Conservation (phyloP, 2,329 filamentous ascomycete species). For the Neoascochyta sp. region DNA sequence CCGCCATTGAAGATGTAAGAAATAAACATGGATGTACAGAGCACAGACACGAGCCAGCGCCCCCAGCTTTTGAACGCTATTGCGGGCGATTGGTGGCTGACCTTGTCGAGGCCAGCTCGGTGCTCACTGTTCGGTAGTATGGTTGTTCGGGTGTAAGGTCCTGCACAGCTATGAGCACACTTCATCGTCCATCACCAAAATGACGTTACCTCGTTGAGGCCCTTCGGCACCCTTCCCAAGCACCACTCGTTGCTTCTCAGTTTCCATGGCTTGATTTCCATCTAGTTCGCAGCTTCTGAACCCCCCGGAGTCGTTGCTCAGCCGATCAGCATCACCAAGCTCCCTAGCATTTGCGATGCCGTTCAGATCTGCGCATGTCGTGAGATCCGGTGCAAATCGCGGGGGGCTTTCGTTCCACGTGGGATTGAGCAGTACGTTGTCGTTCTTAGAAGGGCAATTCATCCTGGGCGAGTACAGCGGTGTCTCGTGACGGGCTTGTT, state of each 20-base stretch:
- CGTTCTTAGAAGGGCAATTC: slow-evolving; percentile 33
- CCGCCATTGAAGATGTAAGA: slow-evolving; percentile 14
- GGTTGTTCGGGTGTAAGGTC: slow-evolving; percentile 30
- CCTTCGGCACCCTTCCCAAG: slow-evolving; percentile 28
- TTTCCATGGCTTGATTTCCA: slow-evolving; percentile 14
- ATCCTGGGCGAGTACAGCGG: slow-evolving; percentile 10
- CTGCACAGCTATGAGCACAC: no score
- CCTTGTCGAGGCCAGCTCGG: slow-evolving; percentile 12
- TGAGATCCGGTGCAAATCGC: slow-evolving; percentile 29
- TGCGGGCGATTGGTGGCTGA: slow-evolving; percentile 1
- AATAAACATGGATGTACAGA: slow-evolving; percentile 23
- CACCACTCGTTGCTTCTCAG: slow-evolving; percentile 9
- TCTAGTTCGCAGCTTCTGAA: slow-evolving; percentile 14
- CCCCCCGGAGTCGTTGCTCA: slow-evolving; percentile 11
- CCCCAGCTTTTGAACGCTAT: slow-evolving; percentile 12
- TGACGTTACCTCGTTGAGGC: slow-evolving; percentile 14
- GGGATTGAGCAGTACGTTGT: slow-evolving; percentile 22
- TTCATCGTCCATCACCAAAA: slow-evolving; percentile 1
- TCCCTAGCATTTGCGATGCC: slow-evolving; percentile 31
- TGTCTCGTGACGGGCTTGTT: not conserved
- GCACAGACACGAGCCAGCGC: slow-evolving; percentile 23
- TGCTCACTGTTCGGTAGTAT: slow-evolving; percentile 14
- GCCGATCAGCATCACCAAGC: slow-evolving; percentile 21
- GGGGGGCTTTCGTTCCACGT: slow-evolving; percentile 33
- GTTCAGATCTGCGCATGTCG: slow-evolving; percentile 30